Conservation (phyloP, 1,284 basidiomycete genomes). For the Sutorius eximius region DNA sequence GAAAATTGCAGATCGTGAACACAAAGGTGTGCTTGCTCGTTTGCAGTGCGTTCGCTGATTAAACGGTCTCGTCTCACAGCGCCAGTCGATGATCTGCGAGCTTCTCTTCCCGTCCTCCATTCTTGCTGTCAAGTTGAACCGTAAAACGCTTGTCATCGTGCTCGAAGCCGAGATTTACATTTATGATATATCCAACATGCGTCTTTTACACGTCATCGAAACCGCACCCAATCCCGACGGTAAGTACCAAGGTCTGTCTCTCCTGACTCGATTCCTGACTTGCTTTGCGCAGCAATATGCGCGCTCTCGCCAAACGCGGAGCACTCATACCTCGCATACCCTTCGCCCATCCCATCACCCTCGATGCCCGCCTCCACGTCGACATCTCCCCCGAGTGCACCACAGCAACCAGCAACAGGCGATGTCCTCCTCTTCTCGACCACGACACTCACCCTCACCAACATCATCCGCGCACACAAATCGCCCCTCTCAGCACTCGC, state of each 20-base stretch:
- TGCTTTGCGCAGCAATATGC: conserved; percentile 74
- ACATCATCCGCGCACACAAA: conserved; percentile 98
- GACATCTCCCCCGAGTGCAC: conserved; percentile 40
- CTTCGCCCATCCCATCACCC: conserved; percentile 88
- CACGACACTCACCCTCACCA: conserved; percentile 85
- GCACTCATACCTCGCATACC: conserved; percentile 93
- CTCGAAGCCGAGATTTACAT: conserved; percentile 97
- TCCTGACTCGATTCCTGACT: background rate
- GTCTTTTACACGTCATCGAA: conserved; percentile 95
- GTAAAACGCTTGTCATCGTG: conserved; percentile 94
- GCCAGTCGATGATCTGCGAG: conserved; percentile 99
- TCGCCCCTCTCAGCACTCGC: conserved; percentile 86
- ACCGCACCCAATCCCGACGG: conserved; percentile 95
- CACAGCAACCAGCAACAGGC: conserved; percentile 57
- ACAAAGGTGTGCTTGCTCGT: conserved; percentile 72
- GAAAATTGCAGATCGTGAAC: conserved; percentile 96
- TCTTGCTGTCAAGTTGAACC: conserved; percentile 93
- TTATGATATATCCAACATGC: conserved; percentile 99
- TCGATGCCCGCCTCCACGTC: conserved; percentile 54
- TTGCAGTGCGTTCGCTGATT: background rate
- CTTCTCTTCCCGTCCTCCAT: conserved; percentile 96
- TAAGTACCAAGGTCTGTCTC: conserved; percentile 34
- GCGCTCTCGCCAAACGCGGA: conserved; percentile 96
- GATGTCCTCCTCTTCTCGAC: conserved; percentile 95
- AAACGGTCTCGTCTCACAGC: conserved; percentile 44